These are phyloP conservation scores for Coniochaeta sp. DNA, from an alignment of 2,329 filamentous ascomycete species.

Conservation along the genomic window DNA sequence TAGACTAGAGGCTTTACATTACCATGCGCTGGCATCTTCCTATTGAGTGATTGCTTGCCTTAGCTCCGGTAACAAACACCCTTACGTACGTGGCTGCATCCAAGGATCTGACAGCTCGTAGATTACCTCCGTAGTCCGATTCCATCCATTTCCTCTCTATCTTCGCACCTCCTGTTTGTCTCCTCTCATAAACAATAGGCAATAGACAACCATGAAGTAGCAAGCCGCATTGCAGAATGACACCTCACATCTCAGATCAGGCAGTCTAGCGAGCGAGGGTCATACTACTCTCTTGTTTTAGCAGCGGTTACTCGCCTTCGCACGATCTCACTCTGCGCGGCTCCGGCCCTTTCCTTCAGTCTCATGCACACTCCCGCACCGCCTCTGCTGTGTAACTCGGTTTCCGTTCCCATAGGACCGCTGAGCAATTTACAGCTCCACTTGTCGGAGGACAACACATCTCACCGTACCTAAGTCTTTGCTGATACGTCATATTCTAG, in stretches of 20 bases:
- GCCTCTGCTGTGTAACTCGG: neutral
- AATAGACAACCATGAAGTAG: neutral
- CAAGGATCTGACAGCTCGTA: neutral
- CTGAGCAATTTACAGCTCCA: neutral
- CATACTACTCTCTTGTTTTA: neutral
- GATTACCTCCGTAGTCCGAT: neutral
- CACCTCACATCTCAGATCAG: slow-evolving; percentile 2
- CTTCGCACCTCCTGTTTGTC: neutral
- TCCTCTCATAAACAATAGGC: neutral
- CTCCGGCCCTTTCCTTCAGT: neutral
- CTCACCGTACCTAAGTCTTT: neutral
- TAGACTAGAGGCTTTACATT: neutral
- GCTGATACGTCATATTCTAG: neutral
- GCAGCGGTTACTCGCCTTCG: neutral
- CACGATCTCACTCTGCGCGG: neutral
- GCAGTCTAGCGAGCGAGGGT: neutral
- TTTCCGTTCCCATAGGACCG: neutral
- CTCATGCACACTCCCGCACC: neutral
- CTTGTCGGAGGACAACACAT: neutral
- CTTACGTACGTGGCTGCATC: neutral
- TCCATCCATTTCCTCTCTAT: neutral
- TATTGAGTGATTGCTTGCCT: neutral
- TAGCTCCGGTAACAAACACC: neutral
- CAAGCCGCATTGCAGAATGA: slow-evolving; percentile 1
- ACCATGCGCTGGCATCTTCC: neutral